Evolutionary conservation across 495 filamentous ascomycete genomes (phyloP).

Genomic region (Aspergillus diversus): DNA sequence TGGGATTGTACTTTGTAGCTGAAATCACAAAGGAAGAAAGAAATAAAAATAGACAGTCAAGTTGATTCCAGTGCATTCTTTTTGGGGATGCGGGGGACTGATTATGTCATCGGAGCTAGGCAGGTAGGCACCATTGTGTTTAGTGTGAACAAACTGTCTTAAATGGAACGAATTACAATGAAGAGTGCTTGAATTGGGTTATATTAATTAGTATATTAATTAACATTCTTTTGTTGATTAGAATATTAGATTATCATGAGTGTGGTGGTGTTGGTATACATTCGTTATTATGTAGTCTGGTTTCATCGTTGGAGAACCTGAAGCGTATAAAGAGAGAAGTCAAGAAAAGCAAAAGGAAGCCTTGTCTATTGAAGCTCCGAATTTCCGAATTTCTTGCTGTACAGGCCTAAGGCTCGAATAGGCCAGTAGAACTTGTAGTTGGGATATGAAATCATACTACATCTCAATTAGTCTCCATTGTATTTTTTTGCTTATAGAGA

Average conservation of each 20-base stretch:
- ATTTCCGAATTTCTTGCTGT: conserved; percentile 74
- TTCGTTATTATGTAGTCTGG: conserved; percentile 1
- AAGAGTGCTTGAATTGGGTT: too few relatives aligned
- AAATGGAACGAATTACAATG: too few relatives aligned
- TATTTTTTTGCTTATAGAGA: conserved; percentile 40
- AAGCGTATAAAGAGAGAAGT: not conserved
- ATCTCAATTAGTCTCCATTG: conserved; percentile 68
- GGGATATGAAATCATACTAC: conserved; percentile 96
- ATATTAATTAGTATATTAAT: too few relatives aligned
- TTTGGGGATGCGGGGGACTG: conserved; percentile 13
- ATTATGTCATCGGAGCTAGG: not conserved
- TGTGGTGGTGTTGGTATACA: not conserved
- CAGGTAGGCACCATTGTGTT: too few relatives aligned
- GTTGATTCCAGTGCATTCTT: conserved; percentile 1
- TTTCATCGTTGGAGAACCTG: too few relatives aligned
- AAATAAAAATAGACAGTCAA: too few relatives aligned
- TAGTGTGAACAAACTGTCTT: too few relatives aligned
- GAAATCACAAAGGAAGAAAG: too few relatives aligned
- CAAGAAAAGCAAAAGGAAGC: not conserved
- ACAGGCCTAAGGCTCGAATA: conserved; percentile 91
- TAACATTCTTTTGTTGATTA: too few relatives aligned
- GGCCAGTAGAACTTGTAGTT: conserved; percentile 99
- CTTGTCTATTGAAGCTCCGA: conserved; percentile 46
- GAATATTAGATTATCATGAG: too few relatives aligned
- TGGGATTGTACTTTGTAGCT: too few relatives aligned